A percentile compares a stretch with the other conserved stretches of the same genome.
These are phyloP conservation scores for Pichia occidentalis DNA, from an alignment of 805 yeast species.

Conservation along the genomic window DNA sequence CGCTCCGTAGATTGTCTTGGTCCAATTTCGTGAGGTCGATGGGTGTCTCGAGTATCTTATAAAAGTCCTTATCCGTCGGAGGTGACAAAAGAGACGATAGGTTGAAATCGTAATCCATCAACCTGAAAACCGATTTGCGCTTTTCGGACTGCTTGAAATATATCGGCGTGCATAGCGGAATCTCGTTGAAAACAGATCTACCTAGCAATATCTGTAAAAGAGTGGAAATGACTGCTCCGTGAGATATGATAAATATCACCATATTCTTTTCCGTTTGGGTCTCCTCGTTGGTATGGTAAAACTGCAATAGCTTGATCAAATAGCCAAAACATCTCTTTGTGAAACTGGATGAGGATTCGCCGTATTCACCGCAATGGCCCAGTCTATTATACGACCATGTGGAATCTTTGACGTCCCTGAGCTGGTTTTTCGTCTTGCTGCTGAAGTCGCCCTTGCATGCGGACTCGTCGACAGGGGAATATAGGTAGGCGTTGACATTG, in stretches of 20 bases:
- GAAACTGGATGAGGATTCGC: slow-evolving; percentile 34
- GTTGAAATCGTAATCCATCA: slow-evolving; percentile 31
- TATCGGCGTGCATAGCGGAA: slow-evolving; percentile 33
- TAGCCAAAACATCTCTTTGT: slow-evolving; percentile 32
- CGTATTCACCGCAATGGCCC: slow-evolving; percentile 40
- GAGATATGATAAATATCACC: slow-evolving; percentile 32
- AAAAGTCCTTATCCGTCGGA: slow-evolving; percentile 23
- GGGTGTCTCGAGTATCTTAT: slow-evolving; percentile 19
- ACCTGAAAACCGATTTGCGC: slow-evolving; percentile 22
- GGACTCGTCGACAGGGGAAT: slow-evolving; percentile 13
- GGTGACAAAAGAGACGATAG: slow-evolving; percentile 24
- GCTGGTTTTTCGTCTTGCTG: slow-evolving; percentile 14
- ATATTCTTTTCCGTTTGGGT: slow-evolving; percentile 28
- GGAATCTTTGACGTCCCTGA: slow-evolving; percentile 22
- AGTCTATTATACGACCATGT: slow-evolving; percentile 31
- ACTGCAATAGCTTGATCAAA: slow-evolving; percentile 29
- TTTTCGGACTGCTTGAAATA: slow-evolving; percentile 26
- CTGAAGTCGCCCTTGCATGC: slow-evolving; percentile 17
- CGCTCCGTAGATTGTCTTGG: slow-evolving; percentile 22
- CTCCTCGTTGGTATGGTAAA: slow-evolving; percentile 22
- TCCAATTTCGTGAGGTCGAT: slow-evolving; percentile 26
- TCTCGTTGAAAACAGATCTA: slow-evolving; percentile 34
- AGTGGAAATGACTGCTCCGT: slow-evolving; percentile 39
- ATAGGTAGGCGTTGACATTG: slow-evolving; percentile 34
- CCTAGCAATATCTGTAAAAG: slow-evolving; percentile 33